A percentile compares a stretch with the other conserved stretches of the same genome.
These are phyloP conservation scores for Monilinia vaccinii-corymbosi DNA, from an alignment of 2,329 filamentous ascomycete species.

Conservation along the genomic window DNA sequence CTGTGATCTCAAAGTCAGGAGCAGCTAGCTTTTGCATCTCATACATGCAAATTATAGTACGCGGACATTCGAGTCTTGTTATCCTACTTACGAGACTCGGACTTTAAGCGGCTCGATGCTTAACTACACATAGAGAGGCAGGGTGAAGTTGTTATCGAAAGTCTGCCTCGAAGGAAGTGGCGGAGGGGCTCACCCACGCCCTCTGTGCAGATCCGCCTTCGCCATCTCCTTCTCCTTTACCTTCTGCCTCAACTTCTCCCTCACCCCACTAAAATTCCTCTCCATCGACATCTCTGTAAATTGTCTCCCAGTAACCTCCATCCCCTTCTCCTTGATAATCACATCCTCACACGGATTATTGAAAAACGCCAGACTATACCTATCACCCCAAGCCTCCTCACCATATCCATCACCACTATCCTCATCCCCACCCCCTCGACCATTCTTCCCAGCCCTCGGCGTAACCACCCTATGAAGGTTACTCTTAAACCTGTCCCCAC, in stretches of 20 bases:
- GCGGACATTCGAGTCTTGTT: no score
- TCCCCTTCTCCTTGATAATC: slow-evolving; percentile 48
- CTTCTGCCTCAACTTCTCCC: slow-evolving; percentile 37
- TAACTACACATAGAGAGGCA: no score
- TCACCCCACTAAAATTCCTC: slow-evolving; percentile 37
- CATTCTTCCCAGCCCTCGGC: neutral
- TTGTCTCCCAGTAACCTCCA: slow-evolving; percentile 48
- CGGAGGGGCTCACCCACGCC: no score
- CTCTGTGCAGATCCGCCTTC: neutral
- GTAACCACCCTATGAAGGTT: slow-evolving; percentile 49
- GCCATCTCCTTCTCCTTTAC: slow-evolving; percentile 33
- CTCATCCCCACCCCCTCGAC: slow-evolving; percentile 30
- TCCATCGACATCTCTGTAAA: slow-evolving; percentile 50
- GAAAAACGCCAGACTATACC: slow-evolving; percentile 59
- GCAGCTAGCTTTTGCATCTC: no score
- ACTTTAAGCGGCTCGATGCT: no score
- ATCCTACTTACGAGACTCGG: no score
- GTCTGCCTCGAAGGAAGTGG: neutral
- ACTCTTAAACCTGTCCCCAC: slow-evolving; percentile 57
- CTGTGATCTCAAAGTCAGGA: neutral
- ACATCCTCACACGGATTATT: slow-evolving; percentile 53
- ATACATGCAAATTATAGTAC: no score
- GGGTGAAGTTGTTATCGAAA: neutral
- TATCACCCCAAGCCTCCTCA: slow-evolving; percentile 41
- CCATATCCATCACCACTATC: slow-evolving; percentile 21